Base-by-base conservation (phyloP, 257 asterid genomes). In the Rehmannia glutinosa region DNA sequence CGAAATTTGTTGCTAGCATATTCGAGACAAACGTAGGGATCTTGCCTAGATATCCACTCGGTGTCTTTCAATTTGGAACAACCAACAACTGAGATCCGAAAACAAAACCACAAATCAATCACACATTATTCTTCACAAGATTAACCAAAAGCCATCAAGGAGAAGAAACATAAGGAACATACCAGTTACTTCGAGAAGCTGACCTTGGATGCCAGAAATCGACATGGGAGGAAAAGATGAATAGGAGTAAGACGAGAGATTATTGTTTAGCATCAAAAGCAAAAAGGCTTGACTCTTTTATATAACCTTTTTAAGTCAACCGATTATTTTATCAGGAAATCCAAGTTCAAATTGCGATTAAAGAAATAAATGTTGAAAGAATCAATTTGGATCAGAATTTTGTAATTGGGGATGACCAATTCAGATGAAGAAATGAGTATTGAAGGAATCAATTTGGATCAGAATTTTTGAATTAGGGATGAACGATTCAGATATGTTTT, bases 1-100 rank as follows among this genome's bases (percentile, higher is more conserved):
- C 99, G 92, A 36, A 27, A 79, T 38, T 88, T 93, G 55, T 85
- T 72, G 82, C 83, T 87, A 20, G 67, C 96, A 46, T 90, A 93
- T 62, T 93, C 97, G 28, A 93, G 78, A 59, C 92, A 83, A 52
- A 88, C 96, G 72, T 93, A 93, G 13, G 99, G 97, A 90, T 93
- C 99, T 75, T 93, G 99, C 72, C 97, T 83, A 16, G 99, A 88
- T 60, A 90, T 81, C 97, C 97, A 93, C 43, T 93, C 97, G 0
- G 96, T 90, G 66, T 90, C 88, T 69, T 81, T 90, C 85, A 93
- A 76, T 73, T 82, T 93, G 30, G 52, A 81, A 62, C 96, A 88
- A 10, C 84, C 82, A 15, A 90, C 97, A 70, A 93, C 97, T 93
- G 86, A 38, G 55, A 69, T 33, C 73, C 66, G 38, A 41, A 60